A percentile compares a stretch with the other conserved stretches of the same genome.
Conservation (phyloP, 164 flowering plant genomes). For the Chloranthus sessilifolius region DNA sequence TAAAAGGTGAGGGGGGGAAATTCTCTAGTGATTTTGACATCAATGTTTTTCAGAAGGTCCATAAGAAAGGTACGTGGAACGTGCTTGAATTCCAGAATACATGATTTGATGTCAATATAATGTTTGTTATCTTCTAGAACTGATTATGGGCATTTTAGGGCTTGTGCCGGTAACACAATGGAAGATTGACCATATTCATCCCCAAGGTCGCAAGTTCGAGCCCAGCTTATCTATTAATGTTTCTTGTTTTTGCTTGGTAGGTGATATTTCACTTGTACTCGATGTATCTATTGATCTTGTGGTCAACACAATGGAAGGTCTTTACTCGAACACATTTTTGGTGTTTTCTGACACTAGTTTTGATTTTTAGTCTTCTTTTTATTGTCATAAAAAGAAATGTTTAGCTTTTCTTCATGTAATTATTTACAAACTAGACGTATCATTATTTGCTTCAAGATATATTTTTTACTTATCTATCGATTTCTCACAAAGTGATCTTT, state of each 20-base stretch:
- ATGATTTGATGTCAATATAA: neutral
- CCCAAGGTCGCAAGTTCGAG: too few relatives aligned
- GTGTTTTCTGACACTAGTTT: neutral
- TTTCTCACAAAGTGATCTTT: slow-evolving; percentile 1
- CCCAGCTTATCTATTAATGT: slow-evolving; percentile 12
- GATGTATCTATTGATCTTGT: slow-evolving; percentile 61
- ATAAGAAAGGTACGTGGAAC: slow-evolving; percentile 44
- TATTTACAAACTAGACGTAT: too few relatives aligned
- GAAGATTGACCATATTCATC: too few relatives aligned
- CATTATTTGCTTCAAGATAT: too few relatives aligned
- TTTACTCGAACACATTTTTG: neutral
- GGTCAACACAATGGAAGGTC: slow-evolving; percentile 71
- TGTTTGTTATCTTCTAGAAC: neutral
- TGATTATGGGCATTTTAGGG: neutral
- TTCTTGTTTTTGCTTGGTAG: slow-evolving; percentile 33
- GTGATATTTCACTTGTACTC: slow-evolving; percentile 56
- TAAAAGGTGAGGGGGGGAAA: slow-evolving; percentile 57
- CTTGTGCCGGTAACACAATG: too few relatives aligned
- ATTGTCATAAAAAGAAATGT: neutral
- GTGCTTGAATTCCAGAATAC: neutral
- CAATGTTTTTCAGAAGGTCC: slow-evolving; percentile 51
- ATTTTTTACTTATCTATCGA: slow-evolving; percentile 6
- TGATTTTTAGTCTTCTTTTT: neutral
- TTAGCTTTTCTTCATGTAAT: neutral
- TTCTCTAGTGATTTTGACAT: slow-evolving; percentile 86